Percentiles rank a stretch among this genome's conserved stretches.
These are phyloP conservation scores for Candida palmyrensis DNA, from an alignment of 805 yeast species.

Conservation along the genomic window DNA sequence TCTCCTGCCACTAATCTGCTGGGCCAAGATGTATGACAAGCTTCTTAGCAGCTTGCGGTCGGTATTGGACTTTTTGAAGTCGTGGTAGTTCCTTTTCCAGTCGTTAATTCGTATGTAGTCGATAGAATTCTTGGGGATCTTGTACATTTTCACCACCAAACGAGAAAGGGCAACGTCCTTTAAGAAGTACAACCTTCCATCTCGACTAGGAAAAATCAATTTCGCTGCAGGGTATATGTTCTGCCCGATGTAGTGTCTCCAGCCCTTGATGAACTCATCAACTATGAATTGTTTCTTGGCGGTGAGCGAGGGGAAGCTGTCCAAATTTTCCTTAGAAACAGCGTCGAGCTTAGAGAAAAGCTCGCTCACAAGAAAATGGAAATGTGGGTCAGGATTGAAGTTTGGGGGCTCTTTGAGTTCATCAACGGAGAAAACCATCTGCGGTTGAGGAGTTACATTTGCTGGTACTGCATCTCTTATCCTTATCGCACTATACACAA, in stretches of 20 bases:
- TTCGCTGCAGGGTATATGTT: constrained; percentile 65
- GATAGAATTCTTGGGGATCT: constrained; percentile 54
- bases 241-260: constrained; percentile 32
- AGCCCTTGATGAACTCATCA: constrained; percentile 23
- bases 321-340: constrained; percentile 21
- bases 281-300: constrained; percentile 23
- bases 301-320: constrained; percentile 17
- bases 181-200: constrained; percentile 55
- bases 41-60: constrained; percentile 41
- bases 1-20: constrained; percentile 48
- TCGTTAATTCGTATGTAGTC: constrained; percentile 44
- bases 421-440: constrained; percentile 8
- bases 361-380: constrained; percentile 34
- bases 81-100: constrained; percentile 33
- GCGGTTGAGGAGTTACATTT: too few relatives aligned
- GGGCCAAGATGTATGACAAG: constrained; percentile 46
- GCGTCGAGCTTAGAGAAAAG: constrained; percentile 38
- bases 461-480: not conserved
- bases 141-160: constrained; percentile 42
- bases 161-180: constrained; percentile 60
- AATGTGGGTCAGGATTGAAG: constrained; percentile 28
- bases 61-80: constrained; percentile 23
- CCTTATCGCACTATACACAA: not conserved
- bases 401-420: constrained; percentile 8
- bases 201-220: constrained; percentile 59